Conservation (phyloP, 176 grass and related monocot genomes). For the Carex parvula region DNA sequence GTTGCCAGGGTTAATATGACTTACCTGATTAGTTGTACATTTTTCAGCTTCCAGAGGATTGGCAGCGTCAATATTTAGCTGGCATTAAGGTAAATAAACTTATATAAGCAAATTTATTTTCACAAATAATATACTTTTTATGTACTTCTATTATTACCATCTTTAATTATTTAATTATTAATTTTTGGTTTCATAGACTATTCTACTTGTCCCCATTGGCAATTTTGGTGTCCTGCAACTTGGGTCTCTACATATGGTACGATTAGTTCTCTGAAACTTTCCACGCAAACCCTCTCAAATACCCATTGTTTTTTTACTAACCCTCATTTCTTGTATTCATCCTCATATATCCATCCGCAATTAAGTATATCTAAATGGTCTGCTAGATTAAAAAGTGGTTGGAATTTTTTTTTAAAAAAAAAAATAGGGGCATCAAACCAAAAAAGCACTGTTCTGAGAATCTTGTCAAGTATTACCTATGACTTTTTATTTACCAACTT, state of each 20-base stretch:
- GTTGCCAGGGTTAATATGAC: background rate
- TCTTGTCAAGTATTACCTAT: background rate
- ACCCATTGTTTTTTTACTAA: background rate
- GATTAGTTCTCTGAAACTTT: background rate
- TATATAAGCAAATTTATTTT: conserved; percentile 9
- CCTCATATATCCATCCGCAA: too few species aligned
- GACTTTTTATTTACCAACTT: conserved; percentile 17
- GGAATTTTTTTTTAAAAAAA: background rate
- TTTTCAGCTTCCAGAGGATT: conserved; percentile 50
- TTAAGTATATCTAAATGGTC: too few species aligned
- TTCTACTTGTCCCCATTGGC: conserved; percentile 54
- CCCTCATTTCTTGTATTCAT: too few species aligned
- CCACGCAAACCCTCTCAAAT: background rate
- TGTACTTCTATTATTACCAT: background rate
- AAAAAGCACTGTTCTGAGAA: background rate
- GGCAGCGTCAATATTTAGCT: conserved; percentile 56
- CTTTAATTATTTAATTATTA: conserved; percentile 3
- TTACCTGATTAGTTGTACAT: background rate
- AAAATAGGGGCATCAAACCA: background rate
- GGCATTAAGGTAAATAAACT: conserved; percentile 50
- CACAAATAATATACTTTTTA: background rate
- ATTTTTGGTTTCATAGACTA: conserved; percentile 48
- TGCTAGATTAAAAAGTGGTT: too few species aligned
- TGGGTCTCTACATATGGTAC: conserved; percentile 61
- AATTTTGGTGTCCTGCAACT: conserved; percentile 62